Evolutionary conservation across 2,329 filamentous ascomycete species (phyloP), one percentile per base, ranked within the genome.

Genomic region (Penicillium concentricum): DNA sequence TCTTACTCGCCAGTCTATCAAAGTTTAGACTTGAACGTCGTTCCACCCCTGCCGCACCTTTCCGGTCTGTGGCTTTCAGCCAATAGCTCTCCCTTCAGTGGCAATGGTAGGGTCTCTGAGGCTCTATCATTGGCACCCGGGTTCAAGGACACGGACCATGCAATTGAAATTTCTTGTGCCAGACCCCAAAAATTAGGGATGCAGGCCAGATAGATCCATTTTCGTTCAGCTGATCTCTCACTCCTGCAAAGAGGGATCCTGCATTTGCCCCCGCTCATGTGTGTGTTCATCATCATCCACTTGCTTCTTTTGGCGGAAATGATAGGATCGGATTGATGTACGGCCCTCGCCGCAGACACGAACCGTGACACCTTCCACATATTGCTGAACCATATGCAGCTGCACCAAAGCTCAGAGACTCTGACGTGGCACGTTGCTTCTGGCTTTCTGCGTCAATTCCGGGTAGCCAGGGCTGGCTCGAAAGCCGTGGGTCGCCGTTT

Each of bases 191-290:
- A 43, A 53, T 54, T 53, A 60, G 57, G 54, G 59, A 56, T 57
- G 56, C 54, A 58, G 50, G 54, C 62, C 38, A 59, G 53, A 58
- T 54, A 59, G 57, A 67, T 65, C 63, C 66, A 63, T 69, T 68
- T 63, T 63, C 61, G 61, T 75, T 76, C 73, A 76, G 73, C 72
- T 76, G 73, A 76, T 74, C 72, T 71, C 60, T 68, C 64, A 69
- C 63, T 61, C 66, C 71, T 76, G 73, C 73, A 75, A 69, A 73
- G 62, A 64, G 66, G 69, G 67, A 70, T 73, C 66, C 69, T 67
- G 70, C 73, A 74, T 74, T 59, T 63, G 65, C 53, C 69, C 67
- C 68, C 68, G 65, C 69, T 69, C 66, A 69, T 67, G 67, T 74
- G 70, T 72, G 72, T 69, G 69, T 69, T 68, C 62, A 64, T 61